These are phyloP conservation scores for Botrytis galanthina DNA, from an alignment of 2,329 filamentous ascomycete genomes.

Conservation along the genomic window DNA sequence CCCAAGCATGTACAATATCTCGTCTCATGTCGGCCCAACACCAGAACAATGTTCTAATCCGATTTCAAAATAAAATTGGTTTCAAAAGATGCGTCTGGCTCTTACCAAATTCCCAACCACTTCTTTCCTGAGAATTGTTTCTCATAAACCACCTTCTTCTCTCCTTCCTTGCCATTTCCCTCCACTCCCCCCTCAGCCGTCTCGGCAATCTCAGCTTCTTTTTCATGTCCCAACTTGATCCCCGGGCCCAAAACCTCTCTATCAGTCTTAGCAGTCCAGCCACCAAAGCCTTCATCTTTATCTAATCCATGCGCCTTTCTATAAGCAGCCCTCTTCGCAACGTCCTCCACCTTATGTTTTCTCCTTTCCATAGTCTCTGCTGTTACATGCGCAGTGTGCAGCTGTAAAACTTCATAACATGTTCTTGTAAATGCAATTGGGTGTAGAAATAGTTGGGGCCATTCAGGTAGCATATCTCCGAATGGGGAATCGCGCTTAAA, in stretches of 20 bases:
- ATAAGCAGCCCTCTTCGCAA: slow-evolving; percentile 81
- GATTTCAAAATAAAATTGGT: neutral
- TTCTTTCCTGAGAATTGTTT: slow-evolving; percentile 65
- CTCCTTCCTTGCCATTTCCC: slow-evolving; percentile 32
- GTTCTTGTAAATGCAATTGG: slow-evolving; percentile 66
- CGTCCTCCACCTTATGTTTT: slow-evolving; percentile 74
- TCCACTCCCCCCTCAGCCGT: slow-evolving; percentile 8
- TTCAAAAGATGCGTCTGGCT: neutral
- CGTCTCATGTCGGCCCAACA: neutral
- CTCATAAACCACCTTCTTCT: slow-evolving; percentile 39
- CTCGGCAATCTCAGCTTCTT: slow-evolving; percentile 10
- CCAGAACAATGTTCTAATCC: neutral
- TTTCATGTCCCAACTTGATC: slow-evolving; percentile 31
- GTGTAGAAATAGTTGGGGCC: slow-evolving; percentile 64
- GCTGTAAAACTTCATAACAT: slow-evolving; percentile 68
- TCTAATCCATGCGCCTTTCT: slow-evolving; percentile 82
- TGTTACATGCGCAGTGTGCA: slow-evolving; percentile 73
- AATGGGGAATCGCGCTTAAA: slow-evolving; percentile 79
- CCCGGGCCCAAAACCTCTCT: slow-evolving; percentile 37
- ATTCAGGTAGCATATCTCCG: slow-evolving; percentile 71
- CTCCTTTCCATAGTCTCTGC: slow-evolving; percentile 69
- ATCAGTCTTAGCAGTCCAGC: slow-evolving; percentile 45
- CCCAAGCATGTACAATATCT: neutral
- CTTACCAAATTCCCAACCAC: slow-evolving; percentile 79
- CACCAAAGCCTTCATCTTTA: slow-evolving; percentile 54